Evolutionary conservation across 768 basidiomycete genomes (phyloP).

Genomic region (Lentinula detonsa): DNA sequence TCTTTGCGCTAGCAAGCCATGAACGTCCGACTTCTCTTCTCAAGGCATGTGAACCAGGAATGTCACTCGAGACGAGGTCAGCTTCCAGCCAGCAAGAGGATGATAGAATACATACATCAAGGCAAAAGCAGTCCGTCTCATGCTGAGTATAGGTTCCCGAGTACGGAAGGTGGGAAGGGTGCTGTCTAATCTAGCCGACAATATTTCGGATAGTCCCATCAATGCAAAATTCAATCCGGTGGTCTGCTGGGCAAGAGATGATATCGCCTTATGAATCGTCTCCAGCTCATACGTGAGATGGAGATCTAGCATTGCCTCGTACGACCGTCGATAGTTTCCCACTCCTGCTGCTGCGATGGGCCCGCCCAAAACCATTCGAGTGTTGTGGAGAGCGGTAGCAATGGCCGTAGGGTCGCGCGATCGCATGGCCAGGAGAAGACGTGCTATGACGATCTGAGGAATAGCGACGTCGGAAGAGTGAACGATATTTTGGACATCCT

Average conservation of each 20-base stretch:
- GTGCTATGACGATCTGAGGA: slow-evolving; percentile 68
- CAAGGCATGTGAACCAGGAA: slow-evolving; percentile 23
- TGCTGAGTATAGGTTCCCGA: slow-evolving; percentile 84
- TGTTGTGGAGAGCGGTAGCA: slow-evolving; percentile 46
- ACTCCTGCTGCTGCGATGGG: slow-evolving; percentile 79
- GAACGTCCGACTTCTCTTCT: slow-evolving; percentile 62
- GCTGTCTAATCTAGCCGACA: slow-evolving; percentile 64
- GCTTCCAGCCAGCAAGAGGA: slow-evolving; percentile 1
- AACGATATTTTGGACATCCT: slow-evolving; percentile 63
- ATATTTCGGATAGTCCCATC: slow-evolving; percentile 37
- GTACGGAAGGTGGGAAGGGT: slow-evolving; percentile 85
- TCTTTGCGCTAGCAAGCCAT: slow-evolving; percentile 93
- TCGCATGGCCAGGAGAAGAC: slow-evolving; percentile 76
- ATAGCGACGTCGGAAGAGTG: slow-evolving; percentile 41
- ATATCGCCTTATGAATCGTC: slow-evolving; percentile 45
- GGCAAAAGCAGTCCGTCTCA: slow-evolving; percentile 80
- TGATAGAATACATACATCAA: slow-evolving; percentile 44
- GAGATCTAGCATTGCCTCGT: slow-evolving; percentile 80
- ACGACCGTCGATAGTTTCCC: slow-evolving; percentile 78
- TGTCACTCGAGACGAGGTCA: slow-evolving; percentile 23
- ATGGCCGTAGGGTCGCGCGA: slow-evolving; percentile 41
- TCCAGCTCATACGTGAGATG: slow-evolving; percentile 87
- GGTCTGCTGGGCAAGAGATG: slow-evolving; percentile 20
- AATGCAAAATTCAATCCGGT: slow-evolving; percentile 17
- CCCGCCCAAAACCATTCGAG: slow-evolving; percentile 68